phyloP scores from a whole-genome alignment of 352 stramenopile genomes.

The Peronosclerospora sorghi region DNA sequence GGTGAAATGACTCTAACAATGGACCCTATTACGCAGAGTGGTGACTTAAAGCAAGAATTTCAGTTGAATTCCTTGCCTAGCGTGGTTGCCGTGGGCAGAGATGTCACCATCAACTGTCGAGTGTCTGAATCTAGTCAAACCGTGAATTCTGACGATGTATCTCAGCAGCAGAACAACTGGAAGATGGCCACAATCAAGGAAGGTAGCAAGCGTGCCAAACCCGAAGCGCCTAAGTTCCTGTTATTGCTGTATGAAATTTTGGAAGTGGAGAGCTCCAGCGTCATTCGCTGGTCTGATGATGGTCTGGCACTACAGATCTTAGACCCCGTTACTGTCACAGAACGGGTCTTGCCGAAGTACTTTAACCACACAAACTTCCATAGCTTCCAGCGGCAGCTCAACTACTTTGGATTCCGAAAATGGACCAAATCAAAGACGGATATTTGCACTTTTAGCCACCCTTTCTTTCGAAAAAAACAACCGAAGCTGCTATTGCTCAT shows the following conservation, averaged over 20 bases:
- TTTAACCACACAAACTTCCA: constrained; percentile 91
- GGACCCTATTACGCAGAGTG: constrained; percentile 12
- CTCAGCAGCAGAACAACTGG: constrained; percentile 13
- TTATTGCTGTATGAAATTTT: constrained; percentile 74
- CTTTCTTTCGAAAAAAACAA: constrained; percentile 65
- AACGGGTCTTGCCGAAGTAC: constrained; percentile 85
- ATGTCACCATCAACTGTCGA: constrained; percentile 7
- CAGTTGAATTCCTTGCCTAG: neutral
- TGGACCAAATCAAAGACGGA: constrained; percentile 79
- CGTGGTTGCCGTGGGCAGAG: neutral
- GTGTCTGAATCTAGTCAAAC: constrained; percentile 7
- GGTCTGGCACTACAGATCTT: constrained; percentile 68
- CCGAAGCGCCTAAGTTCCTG: constrained; percentile 75
- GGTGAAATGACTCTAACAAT: constrained; percentile 9
- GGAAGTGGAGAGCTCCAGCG: constrained; percentile 48
- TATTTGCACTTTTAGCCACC: constrained; percentile 80
- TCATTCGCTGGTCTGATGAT: constrained; percentile 75
- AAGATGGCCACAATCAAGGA: constrained; percentile 25
- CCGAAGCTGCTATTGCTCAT: constrained; percentile 65
- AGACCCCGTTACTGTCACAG: constrained; percentile 41
- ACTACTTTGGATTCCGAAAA: constrained; percentile 89
- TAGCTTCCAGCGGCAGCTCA: constrained; percentile 87
- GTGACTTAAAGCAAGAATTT: constrained; percentile 15
- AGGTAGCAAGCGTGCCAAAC: constrained; percentile 22
- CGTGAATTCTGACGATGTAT: neutral